Percentiles rank a stretch among this genome's conserved stretches.
Conservation (phyloP, 495 filamentous ascomycete species). For the Talaromyces liani region DNA sequence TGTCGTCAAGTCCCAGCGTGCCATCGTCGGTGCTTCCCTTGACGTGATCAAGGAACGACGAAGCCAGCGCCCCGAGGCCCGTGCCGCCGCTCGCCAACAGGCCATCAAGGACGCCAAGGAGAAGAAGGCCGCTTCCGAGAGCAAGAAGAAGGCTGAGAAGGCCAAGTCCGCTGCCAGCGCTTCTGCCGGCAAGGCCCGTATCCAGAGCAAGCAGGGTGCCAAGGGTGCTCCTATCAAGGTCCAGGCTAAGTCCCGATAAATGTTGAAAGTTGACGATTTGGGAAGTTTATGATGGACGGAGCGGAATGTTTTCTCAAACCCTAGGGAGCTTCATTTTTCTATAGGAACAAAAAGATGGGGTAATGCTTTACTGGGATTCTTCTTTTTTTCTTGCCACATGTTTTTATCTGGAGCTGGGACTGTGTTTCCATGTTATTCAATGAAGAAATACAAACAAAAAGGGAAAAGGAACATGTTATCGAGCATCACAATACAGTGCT, state of each 20-base stretch:
- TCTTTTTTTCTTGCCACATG: conserved; percentile 9
- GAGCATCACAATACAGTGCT: neutral
- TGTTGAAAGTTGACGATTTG: neutral
- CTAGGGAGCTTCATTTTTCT: neutral
- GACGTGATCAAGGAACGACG: conserved; percentile 99
- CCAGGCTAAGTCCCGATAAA: conserved; percentile 81
- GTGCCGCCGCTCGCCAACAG: conserved; percentile 77
- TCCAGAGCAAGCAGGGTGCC: conserved; percentile 92
- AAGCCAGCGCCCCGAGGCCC: conserved; percentile 84
- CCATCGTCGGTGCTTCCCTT: conserved; percentile 97
- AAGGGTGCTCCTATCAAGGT: conserved; percentile 87
- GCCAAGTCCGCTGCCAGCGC: conserved; percentile 76
- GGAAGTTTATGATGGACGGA: neutral
- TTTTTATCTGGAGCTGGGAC: conserved; percentile 21
- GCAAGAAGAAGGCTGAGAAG: conserved; percentile 98
- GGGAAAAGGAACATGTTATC: neutral
- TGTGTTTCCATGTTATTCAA: conserved; percentile 14
- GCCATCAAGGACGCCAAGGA: conserved; percentile 97
- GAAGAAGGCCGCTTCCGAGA: conserved; percentile 80
- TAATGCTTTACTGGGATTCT: conserved; percentile 5
- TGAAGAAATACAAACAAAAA: conserved; percentile 11
- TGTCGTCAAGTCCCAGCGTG: conserved; percentile 96
- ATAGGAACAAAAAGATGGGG: neutral
- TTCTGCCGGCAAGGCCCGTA: conserved; percentile 69
- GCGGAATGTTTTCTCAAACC: conserved; percentile 4